Evolutionary conservation across 208 protist genomes (phyloP).

Genomic region (Trypanosoma brucei): DNA sequence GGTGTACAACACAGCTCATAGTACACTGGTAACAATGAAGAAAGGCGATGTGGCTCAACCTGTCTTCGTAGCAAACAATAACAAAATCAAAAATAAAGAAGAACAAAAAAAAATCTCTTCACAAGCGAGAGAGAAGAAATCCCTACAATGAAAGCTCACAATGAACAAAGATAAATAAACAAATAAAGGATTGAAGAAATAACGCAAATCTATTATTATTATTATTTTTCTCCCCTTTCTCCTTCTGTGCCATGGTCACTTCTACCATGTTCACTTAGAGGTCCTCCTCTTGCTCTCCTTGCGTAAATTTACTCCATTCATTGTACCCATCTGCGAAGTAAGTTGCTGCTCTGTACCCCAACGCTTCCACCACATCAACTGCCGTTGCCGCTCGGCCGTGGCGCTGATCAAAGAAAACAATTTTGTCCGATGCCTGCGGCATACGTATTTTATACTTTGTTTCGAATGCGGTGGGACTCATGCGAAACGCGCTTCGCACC

Average conservation of each 20-base stretch:
- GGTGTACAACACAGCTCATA: too few relatives aligned
- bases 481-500: constrained; percentile 35
- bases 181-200: constrained; percentile 3
- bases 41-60: too few relatives aligned
- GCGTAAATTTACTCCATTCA: constrained; percentile 34
- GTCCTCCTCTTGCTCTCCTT: constrained; percentile 35
- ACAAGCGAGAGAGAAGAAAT: too few relatives aligned
- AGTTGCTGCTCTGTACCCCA: constrained; percentile 30
- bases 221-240: background rate
- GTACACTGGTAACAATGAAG: too few relatives aligned
- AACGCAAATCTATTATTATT: background rate
- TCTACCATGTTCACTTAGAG: constrained; percentile 23
- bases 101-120: too few relatives aligned
- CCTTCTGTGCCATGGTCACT: background rate
- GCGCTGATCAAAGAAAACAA: constrained; percentile 53
- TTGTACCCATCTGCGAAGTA: constrained; percentile 30
- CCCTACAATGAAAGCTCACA: background rate
- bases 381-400: constrained; percentile 29
- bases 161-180: background rate
- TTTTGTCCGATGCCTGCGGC: constrained; percentile 40
- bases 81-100: too few relatives aligned
- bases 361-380: constrained; percentile 20
- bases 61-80: too few relatives aligned
- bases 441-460: constrained; percentile 50
- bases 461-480: constrained; percentile 40